Conservation (phyloP, 176 grass and related monocot species). For the Otatea glauca region DNA sequence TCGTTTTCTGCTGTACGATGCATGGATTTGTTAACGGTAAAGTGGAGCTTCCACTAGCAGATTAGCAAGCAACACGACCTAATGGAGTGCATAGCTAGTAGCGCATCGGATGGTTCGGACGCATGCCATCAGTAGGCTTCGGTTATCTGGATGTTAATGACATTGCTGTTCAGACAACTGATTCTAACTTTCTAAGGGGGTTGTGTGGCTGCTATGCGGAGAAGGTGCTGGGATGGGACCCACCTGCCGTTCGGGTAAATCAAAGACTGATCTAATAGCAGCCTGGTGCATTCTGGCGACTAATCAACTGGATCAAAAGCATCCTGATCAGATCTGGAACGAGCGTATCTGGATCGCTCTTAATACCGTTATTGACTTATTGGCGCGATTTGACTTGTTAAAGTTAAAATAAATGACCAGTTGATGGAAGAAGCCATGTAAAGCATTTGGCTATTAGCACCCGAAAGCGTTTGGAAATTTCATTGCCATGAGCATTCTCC, state of each 20-base stretch:
- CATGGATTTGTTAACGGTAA: neutral
- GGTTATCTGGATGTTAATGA: neutral
- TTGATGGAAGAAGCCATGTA: neutral
- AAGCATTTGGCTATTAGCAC: neutral
- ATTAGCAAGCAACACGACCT: neutral
- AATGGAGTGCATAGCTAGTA: no score
- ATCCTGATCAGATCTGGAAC: neutral
- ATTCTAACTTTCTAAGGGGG: no score
- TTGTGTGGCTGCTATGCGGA: neutral
- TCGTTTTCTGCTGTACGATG: neutral
- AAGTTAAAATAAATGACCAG: neutral
- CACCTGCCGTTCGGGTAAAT: neutral
- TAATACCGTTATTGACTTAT: slow-evolving; percentile 15
- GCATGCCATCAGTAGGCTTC: no score
- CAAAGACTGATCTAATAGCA: slow-evolving; percentile 29
- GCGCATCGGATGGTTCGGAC: no score
- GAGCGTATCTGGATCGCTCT: neutral
- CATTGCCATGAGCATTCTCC: neutral
- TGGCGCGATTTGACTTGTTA: neutral
- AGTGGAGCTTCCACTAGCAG: neutral
- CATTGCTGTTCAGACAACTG: no score
- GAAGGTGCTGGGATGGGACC: neutral
- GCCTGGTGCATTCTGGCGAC: slow-evolving; percentile 25
- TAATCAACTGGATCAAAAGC: slow-evolving; percentile 12
- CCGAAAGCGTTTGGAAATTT: slow-evolving; percentile 8